Evolutionary conservation across 192 early-diverging fungal genomes (phyloP).

Genomic region (Coemansia sp.): DNA sequence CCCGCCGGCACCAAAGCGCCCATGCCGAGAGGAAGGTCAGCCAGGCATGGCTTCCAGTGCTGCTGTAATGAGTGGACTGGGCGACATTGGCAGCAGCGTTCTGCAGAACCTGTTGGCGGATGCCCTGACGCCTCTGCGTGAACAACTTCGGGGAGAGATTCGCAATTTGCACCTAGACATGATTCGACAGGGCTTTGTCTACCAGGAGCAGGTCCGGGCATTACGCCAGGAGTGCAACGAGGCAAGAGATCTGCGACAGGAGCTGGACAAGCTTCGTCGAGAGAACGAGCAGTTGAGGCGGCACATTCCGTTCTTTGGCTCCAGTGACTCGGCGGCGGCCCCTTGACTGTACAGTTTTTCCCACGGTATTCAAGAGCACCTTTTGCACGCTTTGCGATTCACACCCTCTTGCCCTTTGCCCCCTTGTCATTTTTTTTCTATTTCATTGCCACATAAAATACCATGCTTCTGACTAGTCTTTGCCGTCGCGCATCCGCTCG

Average conservation of each 20-base stretch:
- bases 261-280: conserved; percentile 45
- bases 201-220: conserved; percentile 43
- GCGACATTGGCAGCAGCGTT: conserved; percentile 37
- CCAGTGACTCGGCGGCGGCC: background rate
- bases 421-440: background rate
- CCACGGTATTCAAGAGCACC: conserved; percentile 1
- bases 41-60: background rate
- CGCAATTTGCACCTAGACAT: conserved; percentile 56
- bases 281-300: conserved; percentile 52
- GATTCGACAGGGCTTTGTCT: conserved; percentile 47
- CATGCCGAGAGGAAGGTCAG: background rate
- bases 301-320: conserved; percentile 37
- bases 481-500: background rate
- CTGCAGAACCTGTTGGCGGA: conserved; percentile 45
- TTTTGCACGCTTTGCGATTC: background rate
- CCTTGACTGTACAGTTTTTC: background rate
- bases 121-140: conserved; percentile 44
- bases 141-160: conserved; percentile 51
- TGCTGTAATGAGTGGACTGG: conserved; percentile 8
- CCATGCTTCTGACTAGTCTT: background rate
- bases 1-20: conserved; percentile 13
- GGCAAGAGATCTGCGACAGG: conserved; percentile 30
- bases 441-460: background rate
- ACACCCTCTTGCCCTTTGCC: no score
- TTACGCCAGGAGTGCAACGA: conserved; percentile 44